These are phyloP conservation scores for Eucalyptus marginata DNA, from an alignment of 345 rosid species.

Conservation along the genomic window DNA sequence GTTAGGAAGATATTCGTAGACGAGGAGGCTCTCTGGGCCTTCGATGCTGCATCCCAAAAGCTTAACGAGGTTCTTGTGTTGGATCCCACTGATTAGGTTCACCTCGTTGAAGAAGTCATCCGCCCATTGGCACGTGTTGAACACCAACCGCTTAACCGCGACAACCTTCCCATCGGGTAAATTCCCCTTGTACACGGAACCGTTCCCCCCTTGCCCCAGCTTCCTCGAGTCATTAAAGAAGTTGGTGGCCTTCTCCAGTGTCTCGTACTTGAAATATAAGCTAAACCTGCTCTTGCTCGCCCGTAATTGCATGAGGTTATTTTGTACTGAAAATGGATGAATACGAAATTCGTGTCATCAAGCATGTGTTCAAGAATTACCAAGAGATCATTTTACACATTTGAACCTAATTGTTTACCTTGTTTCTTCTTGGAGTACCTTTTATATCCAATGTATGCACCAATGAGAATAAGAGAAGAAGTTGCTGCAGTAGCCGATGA, in stretches of 20 bases:
- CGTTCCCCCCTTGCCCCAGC: constrained; percentile 74
- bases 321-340: neutral
- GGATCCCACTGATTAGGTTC: constrained; percentile 47
- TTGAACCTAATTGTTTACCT: neutral
- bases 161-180: constrained; percentile 59
- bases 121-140: constrained; percentile 57
- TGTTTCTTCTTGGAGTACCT: neutral
- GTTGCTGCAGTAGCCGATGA: neutral
- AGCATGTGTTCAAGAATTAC: neutral
- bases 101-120: constrained; percentile 83
- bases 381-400: neutral
- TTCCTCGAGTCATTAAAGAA: constrained; percentile 47
- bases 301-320: neutral
- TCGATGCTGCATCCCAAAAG: constrained; percentile 83
- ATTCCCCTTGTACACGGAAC: constrained; percentile 65
- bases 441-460: neutral
- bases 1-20: constrained; percentile 70
- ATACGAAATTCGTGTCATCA: neutral
- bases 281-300: neutral
- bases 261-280: constrained; percentile 47
- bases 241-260: constrained; percentile 57
- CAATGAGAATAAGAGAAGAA: neutral
- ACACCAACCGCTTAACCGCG: constrained; percentile 60
- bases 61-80: constrained; percentile 56
- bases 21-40: constrained; percentile 80